Conservation (phyloP, 2,329 filamentous ascomycete genomes). For the Fusarium pseudoanthophilum region DNA sequence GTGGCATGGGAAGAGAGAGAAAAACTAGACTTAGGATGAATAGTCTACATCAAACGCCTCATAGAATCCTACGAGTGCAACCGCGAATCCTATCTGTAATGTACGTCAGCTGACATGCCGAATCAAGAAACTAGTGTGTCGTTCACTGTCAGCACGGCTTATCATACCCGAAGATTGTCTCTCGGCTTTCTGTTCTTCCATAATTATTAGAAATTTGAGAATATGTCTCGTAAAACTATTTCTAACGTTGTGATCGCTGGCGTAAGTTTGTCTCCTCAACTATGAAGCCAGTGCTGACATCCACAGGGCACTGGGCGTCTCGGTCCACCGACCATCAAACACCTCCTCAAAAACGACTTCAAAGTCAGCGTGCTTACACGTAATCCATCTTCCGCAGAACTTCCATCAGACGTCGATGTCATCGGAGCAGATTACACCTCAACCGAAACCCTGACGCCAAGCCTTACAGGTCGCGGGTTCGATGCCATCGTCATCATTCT, state of each 20-base stretch:
- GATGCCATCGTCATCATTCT: constrained; percentile 12
- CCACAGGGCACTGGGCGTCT: constrained; percentile 9
- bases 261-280: background rate
- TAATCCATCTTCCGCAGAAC: background rate
- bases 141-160: background rate
- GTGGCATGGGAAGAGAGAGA: rapidly evolving
- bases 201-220: rapidly evolving
- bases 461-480: background rate
- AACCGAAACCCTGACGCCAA: background rate
- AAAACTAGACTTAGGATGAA: rapidly evolving
- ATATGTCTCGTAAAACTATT: background rate
- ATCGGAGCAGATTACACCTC: constrained; percentile 12
- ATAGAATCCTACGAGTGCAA: background rate
- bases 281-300: rapidly evolving
- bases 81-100: rapidly evolving
- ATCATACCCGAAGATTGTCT: rapidly evolving
- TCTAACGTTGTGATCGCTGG: background rate
- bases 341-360: background rate
- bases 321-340: background rate
- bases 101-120: background rate
- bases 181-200: rapidly evolving
- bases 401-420: rapidly evolving
- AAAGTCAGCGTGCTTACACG: constrained; percentile 11
- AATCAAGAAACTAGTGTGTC: rapidly evolving
- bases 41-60: background rate